Percentiles rank a stretch among this genome's conserved stretches.
Conservation (phyloP, 768 basidiomycete species). For the Lentinula detonsa region DNA sequence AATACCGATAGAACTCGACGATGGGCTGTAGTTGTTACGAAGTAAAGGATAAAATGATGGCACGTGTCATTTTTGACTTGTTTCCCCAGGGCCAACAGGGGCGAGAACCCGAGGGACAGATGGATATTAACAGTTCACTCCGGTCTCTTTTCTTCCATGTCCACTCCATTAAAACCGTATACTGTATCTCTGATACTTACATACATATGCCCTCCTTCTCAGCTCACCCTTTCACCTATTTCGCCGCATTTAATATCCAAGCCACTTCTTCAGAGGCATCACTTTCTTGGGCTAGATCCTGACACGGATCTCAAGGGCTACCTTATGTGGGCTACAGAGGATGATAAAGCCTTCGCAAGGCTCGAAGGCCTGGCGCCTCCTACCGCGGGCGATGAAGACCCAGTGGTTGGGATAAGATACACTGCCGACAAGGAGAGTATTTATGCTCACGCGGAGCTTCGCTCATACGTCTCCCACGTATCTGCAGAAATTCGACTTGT, state of each 20-base stretch:
- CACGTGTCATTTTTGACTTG: not conserved
- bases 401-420: slow-evolving; percentile 16
- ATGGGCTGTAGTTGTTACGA: slow-evolving; percentile 22
- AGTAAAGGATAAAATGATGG: slow-evolving; percentile 17
- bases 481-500: slow-evolving; percentile 48
- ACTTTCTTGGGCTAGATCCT: slow-evolving; percentile 50
- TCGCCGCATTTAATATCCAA: slow-evolving; percentile 58
- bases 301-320: slow-evolving; percentile 43
- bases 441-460: slow-evolving; percentile 43
- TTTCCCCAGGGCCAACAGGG: not conserved
- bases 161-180: slow-evolving; percentile 22
- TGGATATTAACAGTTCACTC: not conserved
- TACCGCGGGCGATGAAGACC: slow-evolving; percentile 8
- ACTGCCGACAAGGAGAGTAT: slow-evolving; percentile 40
- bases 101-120: not conserved
- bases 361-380: slow-evolving; percentile 43
- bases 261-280: slow-evolving; percentile 57
- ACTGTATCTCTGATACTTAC: slow-evolving; percentile 44
- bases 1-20: not conserved
- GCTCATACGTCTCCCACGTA: slow-evolving; percentile 27
- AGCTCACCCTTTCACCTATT: slow-evolving; percentile 36
- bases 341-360: slow-evolving; percentile 31
- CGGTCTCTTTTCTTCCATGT: not conserved
- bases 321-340: slow-evolving; percentile 57
- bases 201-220: slow-evolving; percentile 49